These are phyloP conservation scores for Colletotrichum sp. DNA, from an alignment of 2,329 filamentous ascomycete genomes.

Conservation along the genomic window DNA sequence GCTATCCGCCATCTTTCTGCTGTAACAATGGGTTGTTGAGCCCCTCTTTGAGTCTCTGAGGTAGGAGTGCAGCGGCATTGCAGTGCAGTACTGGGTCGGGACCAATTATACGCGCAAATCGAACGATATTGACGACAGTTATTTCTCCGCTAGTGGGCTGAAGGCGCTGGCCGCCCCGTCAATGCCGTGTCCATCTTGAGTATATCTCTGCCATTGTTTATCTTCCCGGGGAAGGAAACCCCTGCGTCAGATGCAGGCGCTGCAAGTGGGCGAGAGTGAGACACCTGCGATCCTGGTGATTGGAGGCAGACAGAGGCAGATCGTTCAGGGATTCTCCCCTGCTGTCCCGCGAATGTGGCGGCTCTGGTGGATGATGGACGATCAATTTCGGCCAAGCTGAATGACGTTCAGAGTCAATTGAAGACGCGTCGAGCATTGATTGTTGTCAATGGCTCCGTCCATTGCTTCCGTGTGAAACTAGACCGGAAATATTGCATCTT, in stretches of 20 bases:
- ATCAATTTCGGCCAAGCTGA: neutral
- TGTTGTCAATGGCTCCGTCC: neutral
- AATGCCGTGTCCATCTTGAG: neutral
- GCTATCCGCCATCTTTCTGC: neutral
- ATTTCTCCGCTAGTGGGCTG: neutral
- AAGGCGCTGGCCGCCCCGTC: neutral
- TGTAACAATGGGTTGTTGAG: neutral
- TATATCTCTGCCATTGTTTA: neutral
- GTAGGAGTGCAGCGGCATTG: neutral
- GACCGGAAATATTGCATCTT: neutral
- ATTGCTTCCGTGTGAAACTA: neutral
- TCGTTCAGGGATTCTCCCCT: constrained; percentile 15
- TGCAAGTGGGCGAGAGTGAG: neutral
- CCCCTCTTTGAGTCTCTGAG: neutral
- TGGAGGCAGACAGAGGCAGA: constrained; percentile 12
- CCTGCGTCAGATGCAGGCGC: neutral
- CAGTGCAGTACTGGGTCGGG: neutral
- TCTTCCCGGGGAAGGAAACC: neutral
- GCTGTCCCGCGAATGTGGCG: neutral
- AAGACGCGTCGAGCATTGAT: neutral
- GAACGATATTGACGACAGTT: neutral
- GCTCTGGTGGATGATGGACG: constrained; percentile 1
- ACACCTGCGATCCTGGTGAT: constrained; percentile 1
- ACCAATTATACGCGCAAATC: neutral
- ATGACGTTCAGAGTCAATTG: neutral